Evolutionary conservation across 208 protist genomes (phyloP), one percentile per base, ranked within the genome.

Genomic region (Phytomonas francai): DNA sequence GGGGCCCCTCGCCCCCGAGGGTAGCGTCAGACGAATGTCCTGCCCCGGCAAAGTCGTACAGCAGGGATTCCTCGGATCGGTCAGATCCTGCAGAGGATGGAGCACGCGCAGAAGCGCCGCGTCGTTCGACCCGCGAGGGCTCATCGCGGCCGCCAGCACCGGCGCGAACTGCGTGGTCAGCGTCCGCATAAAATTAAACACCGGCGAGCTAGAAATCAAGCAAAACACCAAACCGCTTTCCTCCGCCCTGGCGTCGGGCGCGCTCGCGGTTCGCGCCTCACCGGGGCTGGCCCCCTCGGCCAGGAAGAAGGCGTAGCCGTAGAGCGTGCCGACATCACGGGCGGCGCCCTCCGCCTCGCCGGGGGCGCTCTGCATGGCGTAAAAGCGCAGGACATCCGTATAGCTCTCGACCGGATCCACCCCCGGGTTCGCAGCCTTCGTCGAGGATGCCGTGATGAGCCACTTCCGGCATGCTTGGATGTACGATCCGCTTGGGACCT

Each of bases 161-260:
- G 73, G 59, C 33, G 83, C 73, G 27, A 78, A 65, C 61, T 79
- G 77, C 8, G 81, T 30, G 8, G 84, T 72, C 25, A 89, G 54
- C 36, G 74, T 39, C 28, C 82, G 79, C 75, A 92, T 68, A 28
- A 83, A 76, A 69, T 79, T 82, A 49, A 84, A 84, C 36, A 83
- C 71, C 29, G 84, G 84, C 30, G 75, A 70, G 16, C 68, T 67
- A 29, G 79, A 82, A n/a, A 87, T 67, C 56, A 85, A 61, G 65
- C 65, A 89, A 67, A 67, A 84, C 42, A 77, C 70, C 42, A 79
- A 69, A 28, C 64, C 75, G 14, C 59, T 71, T 19, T 68, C 76
- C 42, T 76, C 72, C n/a, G 66, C 72, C 12, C 63, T 67, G 5
- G 59, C 29, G 28, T 61, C 56, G 22, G 8, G 8, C 33, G 33